phyloP scores from a whole-genome alignment of 345 rosid species.

The Orychophragmus violaceus region DNA sequence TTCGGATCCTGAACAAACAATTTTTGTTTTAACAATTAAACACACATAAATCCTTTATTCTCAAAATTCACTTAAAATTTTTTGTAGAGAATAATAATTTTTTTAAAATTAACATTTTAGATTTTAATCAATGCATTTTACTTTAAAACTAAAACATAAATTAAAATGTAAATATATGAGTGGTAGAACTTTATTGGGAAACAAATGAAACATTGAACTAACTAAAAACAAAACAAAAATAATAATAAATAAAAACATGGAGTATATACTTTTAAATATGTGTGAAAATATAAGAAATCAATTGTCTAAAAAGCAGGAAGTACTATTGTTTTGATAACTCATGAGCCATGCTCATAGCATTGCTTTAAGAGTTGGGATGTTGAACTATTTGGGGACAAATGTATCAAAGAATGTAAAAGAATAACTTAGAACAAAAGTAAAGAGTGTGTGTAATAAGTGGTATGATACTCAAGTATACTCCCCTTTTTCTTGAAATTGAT shows the following conservation, averaged over 20 bases:
- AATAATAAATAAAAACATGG: too few relatives aligned
- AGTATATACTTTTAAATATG: too few relatives aligned
- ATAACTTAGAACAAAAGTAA: constrained; percentile 30
- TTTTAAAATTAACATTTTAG: too few relatives aligned
- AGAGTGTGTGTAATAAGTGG: constrained; percentile 27
- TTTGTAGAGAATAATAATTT: too few relatives aligned
- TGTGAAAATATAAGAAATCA: too few relatives aligned
- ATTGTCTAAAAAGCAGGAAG: too few relatives aligned
- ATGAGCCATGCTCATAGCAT: constrained; percentile 22
- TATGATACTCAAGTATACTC: constrained; percentile 31
- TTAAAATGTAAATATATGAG: too few relatives aligned
- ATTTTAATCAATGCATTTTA: too few relatives aligned
- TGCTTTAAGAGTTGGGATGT: constrained; percentile 30
- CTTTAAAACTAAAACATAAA: too few relatives aligned
- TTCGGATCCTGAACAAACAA: constrained; percentile 77
- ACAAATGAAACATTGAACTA: too few relatives aligned
- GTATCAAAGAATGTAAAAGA: constrained; percentile 21
- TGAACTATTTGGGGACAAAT: constrained; percentile 30
- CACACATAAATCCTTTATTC: background rate
- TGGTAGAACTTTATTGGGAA: too few relatives aligned
- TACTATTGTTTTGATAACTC: background rate
- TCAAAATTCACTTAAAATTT: background rate
- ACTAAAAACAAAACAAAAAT: too few relatives aligned
- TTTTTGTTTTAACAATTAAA: background rate
- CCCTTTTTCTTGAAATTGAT: background rate